Percentiles rank a stretch among this genome's conserved stretches.
phyloP scores from a whole-genome alignment of 2,329 filamentous ascomycete species.

The Clarireedia monteithiana region DNA sequence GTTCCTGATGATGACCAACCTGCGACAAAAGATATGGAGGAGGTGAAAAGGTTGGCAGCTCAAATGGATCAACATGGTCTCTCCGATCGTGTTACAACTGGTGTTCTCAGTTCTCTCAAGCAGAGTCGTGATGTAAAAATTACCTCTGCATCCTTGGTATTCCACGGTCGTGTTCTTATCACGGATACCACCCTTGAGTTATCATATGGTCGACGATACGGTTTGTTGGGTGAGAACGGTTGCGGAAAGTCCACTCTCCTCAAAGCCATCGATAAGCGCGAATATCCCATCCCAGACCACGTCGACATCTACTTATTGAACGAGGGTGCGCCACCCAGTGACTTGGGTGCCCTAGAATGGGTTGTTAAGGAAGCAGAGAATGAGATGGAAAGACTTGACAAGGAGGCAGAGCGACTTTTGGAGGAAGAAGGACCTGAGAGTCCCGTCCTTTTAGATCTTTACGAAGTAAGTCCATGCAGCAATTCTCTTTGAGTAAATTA shows the following conservation, averaged over 20 bases:
- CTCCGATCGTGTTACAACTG: constrained; percentile 95
- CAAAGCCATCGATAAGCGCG: constrained; percentile 87
- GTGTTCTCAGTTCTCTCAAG: constrained; percentile 79
- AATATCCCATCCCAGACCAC: constrained; percentile 92
- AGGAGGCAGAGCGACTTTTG: constrained; percentile 78
- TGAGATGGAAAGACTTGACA: constrained; percentile 86
- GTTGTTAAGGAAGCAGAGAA: constrained; percentile 90
- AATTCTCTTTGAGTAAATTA: constrained; percentile 14
- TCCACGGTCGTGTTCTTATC: constrained; percentile 95
- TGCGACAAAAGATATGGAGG: constrained; percentile 68
- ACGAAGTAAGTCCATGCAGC: constrained; percentile 62
- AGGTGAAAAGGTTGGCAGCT: constrained; percentile 77
- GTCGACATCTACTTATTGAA: constrained; percentile 98
- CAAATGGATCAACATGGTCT: constrained; percentile 96
- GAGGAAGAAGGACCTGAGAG: constrained; percentile 90
- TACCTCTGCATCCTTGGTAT: constrained; percentile 84
- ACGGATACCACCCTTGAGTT: constrained; percentile 91
- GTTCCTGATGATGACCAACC: constrained; percentile 52
- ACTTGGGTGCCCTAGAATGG: constrained; percentile 92
- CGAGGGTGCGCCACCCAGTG: constrained; percentile 84
- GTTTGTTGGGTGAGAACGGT: constrained; percentile 91
- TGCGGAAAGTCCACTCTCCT: constrained; percentile 98
- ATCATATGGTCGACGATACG: constrained; percentile 87
- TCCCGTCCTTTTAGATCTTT: constrained; percentile 84
- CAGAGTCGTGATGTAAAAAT: constrained; percentile 96